Percentiles rank a stretch among this genome's conserved stretches.
Conservation (phyloP, 495 filamentous ascomycete genomes). For the Zalerion maritima region DNA sequence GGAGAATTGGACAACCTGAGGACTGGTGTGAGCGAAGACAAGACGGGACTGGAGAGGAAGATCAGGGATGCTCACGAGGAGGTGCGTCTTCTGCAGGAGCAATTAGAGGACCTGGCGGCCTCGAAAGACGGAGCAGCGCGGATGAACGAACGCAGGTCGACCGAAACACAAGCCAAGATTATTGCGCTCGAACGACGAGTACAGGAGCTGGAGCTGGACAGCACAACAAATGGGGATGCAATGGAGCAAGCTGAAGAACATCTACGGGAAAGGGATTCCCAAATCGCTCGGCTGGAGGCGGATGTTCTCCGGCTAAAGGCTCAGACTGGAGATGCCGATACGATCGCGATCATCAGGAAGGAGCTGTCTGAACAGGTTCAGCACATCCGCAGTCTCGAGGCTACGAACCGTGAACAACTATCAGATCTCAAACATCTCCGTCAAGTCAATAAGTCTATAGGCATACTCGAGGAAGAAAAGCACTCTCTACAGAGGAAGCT, state of each 20-base stretch:
- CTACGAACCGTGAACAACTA: slow-evolving; percentile 63
- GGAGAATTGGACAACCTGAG: slow-evolving; percentile 57
- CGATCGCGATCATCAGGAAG: slow-evolving; percentile 63
- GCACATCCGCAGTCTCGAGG: slow-evolving; percentile 75
- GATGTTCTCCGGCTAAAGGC: slow-evolving; percentile 72
- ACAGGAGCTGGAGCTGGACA: slow-evolving; percentile 57
- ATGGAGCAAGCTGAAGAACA: slow-evolving; percentile 52
- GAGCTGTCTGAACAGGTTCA: slow-evolving; percentile 77
- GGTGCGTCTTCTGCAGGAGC: slow-evolving; percentile 55
- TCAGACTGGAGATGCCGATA: slow-evolving; percentile 72
- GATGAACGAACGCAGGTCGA: slow-evolving; percentile 49
- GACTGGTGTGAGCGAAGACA: slow-evolving; percentile 51
- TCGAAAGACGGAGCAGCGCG: slow-evolving; percentile 58
- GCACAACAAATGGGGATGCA: slow-evolving; percentile 43
- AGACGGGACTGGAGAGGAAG: slow-evolving; percentile 54
- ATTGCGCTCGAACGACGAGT: slow-evolving; percentile 50
- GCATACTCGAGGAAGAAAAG: slow-evolving; percentile 96
- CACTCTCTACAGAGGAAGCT: slow-evolving; percentile 63
- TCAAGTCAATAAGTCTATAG: slow-evolving; percentile 65
- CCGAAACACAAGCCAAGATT: slow-evolving; percentile 57
- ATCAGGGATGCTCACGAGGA: slow-evolving; percentile 58
- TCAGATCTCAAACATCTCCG: slow-evolving; percentile 67
- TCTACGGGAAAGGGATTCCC: slow-evolving; percentile 50
- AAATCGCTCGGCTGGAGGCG: slow-evolving; percentile 59
- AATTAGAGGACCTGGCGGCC: slow-evolving; percentile 58